Evolutionary conservation across 2,329 filamentous ascomycete species (phyloP).

Genomic region (Phialophora expanda): DNA sequence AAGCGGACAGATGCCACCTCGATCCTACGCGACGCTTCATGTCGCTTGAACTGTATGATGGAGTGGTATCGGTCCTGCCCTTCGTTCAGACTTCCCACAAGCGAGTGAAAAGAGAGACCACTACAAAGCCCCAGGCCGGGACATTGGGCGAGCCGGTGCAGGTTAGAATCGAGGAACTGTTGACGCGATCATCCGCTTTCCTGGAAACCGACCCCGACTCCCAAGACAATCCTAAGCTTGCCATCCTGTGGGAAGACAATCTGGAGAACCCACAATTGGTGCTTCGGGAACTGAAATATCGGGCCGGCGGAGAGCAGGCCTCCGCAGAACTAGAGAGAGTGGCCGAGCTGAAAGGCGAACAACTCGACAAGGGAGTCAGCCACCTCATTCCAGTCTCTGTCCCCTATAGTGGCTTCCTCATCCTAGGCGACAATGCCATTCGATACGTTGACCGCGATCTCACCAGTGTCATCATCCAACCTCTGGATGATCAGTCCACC

Average conservation of each 20-base stretch:
- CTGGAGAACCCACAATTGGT: slow-evolving; percentile 61
- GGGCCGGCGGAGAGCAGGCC: slow-evolving; percentile 51
- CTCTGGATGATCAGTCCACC: slow-evolving; percentile 70
- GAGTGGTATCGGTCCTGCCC: slow-evolving; percentile 68
- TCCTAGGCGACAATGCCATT: slow-evolving; percentile 80
- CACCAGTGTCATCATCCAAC: slow-evolving; percentile 67
- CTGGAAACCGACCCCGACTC: slow-evolving; percentile 58
- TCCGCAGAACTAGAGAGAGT: slow-evolving; percentile 60
- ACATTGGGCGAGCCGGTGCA: slow-evolving; percentile 67
- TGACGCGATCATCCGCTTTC: slow-evolving; percentile 70
- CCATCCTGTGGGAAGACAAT: slow-evolving; percentile 69
- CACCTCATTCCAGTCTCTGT: slow-evolving; percentile 66
- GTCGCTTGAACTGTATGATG: slow-evolving; percentile 71
- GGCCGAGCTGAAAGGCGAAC: slow-evolving; percentile 54
- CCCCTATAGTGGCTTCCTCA: slow-evolving; percentile 70
- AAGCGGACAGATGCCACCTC: slow-evolving; percentile 79
- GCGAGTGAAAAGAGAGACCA: slow-evolving; percentile 41
- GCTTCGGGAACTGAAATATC: slow-evolving; percentile 61
- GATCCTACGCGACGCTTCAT: slow-evolving; percentile 76
- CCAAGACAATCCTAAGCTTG: slow-evolving; percentile 62
- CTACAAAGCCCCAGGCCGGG: slow-evolving; percentile 42
- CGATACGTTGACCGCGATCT: slow-evolving; percentile 82
- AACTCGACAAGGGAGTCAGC: slow-evolving; percentile 64
- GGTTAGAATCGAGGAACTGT: slow-evolving; percentile 69
- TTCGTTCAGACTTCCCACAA: slow-evolving; percentile 61